These are phyloP conservation scores for Persicaria tinctoria DNA, from an alignment of 148 eudicot species.

Conservation along the genomic window DNA sequence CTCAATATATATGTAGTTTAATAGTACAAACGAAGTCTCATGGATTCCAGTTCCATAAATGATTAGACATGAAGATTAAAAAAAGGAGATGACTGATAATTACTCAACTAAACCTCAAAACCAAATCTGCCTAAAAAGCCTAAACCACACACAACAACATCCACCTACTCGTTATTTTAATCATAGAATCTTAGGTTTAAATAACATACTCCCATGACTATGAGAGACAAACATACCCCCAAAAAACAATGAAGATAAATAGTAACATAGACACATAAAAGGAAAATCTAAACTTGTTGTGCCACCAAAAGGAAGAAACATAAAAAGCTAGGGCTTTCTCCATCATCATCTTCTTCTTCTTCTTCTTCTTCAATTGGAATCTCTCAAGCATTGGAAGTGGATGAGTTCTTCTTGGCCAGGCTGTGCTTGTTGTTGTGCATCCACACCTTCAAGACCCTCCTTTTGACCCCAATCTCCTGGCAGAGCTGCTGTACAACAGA, in stretches of 20 bases:
- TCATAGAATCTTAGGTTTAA: slow-evolving; percentile 9
- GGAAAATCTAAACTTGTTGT: background rate
- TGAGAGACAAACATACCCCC: slow-evolving; percentile 7
- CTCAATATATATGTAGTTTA: background rate
- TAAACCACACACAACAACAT: background rate
- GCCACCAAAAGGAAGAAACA: background rate
- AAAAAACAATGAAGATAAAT: slow-evolving; percentile 2
- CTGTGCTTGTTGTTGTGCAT: slow-evolving; percentile 70
- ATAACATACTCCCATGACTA: background rate
- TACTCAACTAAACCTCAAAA: background rate
- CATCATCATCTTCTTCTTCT: background rate
- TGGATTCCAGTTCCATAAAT: background rate
- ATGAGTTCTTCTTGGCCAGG: slow-evolving; percentile 44
- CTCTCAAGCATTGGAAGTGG: background rate
- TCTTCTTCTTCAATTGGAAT: background rate
- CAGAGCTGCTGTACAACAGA: slow-evolving; percentile 55
- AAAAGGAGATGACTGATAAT: background rate
- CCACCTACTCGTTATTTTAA: slow-evolving; percentile 6
- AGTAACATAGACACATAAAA: background rate
- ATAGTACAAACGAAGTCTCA: background rate
- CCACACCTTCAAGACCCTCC: slow-evolving; percentile 68
- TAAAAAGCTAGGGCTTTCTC: background rate
- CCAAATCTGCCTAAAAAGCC: background rate
- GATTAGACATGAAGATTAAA: background rate
- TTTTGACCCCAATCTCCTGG: slow-evolving; percentile 59